Conservation (phyloP, 495 filamentous ascomycete species). For the Astrothelium subdiscretum region DNA sequence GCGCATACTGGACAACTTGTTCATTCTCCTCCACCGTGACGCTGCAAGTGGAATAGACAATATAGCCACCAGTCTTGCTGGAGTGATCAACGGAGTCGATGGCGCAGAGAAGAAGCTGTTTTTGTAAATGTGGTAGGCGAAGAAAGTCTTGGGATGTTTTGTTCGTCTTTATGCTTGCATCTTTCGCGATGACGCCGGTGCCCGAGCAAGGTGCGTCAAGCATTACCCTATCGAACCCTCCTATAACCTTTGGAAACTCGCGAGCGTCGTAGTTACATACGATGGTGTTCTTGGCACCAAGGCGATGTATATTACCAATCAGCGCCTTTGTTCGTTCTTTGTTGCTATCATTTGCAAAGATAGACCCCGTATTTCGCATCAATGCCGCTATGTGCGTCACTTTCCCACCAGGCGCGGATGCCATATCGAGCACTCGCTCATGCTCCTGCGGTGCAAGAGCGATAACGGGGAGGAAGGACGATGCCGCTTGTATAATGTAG, state of each 20-base stretch:
- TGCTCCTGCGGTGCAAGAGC: conserved; percentile 87
- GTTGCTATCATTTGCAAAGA: conserved; percentile 95
- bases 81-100: conserved; percentile 88
- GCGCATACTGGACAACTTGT: conserved; percentile 82
- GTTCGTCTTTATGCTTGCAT: conserved; percentile 90
- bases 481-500: conserved; percentile 95
- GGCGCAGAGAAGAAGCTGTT: conserved; percentile 81
- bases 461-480: conserved; percentile 96
- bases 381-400: conserved; percentile 91
- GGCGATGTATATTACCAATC: conserved; percentile 94
- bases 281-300: conserved; percentile 85
- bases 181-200: conserved; percentile 89
- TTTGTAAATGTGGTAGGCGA: conserved; percentile 81
- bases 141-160: conserved; percentile 92
- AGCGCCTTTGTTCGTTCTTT: conserved; percentile 88
- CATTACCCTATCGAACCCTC: conserved; percentile 79
- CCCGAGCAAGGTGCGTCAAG: conserved; percentile 76
- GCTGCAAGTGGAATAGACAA: conserved; percentile 89
- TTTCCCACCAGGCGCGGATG: conserved; percentile 94
- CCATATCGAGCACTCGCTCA: conserved; percentile 88
- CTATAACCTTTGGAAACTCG: conserved; percentile 86
- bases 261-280: conserved; percentile 90
- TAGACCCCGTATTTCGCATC: conserved; percentile 95
- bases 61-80: conserved; percentile 78
- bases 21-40: conserved; percentile 93